Evolutionary conservation across 2,329 filamentous ascomycete species (phyloP), one percentile per base, ranked within the genome.

Genomic region (Colletotrichum tamarilloi): DNA sequence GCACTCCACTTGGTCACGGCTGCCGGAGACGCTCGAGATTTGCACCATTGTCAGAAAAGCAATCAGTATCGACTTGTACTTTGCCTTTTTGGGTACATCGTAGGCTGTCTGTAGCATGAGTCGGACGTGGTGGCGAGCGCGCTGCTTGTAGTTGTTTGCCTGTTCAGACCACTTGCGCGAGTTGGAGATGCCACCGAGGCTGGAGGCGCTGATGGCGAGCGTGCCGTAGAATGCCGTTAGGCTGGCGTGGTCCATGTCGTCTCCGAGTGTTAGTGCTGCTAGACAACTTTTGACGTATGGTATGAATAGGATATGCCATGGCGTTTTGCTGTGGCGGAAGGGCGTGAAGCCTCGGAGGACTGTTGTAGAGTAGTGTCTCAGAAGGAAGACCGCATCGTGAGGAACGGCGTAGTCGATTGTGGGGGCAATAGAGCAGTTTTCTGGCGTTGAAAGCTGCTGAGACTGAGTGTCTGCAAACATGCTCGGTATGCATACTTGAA

Each of bases 251-350:
- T 79, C 79, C 38, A 82, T 73, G 2, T 74, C 35, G 58, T 84
- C 82, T 0, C 80, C 81, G 14, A 85, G 76, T 0, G 82, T 80
- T 1, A 84, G 73, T 22, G 80, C 79, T 6, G 83, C 83, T 12
- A 85, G 70, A 26, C 79, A 81, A 19, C 76, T 78, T 65, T 82
- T 82, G 7, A 79, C 78, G 64, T 82, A 79, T 4, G 83, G 82
- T 12, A 85, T 76, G 57, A 84, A 83, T 0, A 85, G 77, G 5
- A 83, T 76, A 67, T 84, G 81, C 83, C 83, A 84, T 1, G 83
- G 83, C 2, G 83, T 83, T 74, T 85, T 84, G 46, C 77, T 79
- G 62, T 83, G 79, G 14, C 79, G 77, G 35, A 83, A 78, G 1
- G 82, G 83, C 1, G 83, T 82, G 62, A 85, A 77, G 3, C 82